Base-by-base conservation (phyloP, 2,329 filamentous ascomycete genomes). In the Fusarium stilboides region DNA sequence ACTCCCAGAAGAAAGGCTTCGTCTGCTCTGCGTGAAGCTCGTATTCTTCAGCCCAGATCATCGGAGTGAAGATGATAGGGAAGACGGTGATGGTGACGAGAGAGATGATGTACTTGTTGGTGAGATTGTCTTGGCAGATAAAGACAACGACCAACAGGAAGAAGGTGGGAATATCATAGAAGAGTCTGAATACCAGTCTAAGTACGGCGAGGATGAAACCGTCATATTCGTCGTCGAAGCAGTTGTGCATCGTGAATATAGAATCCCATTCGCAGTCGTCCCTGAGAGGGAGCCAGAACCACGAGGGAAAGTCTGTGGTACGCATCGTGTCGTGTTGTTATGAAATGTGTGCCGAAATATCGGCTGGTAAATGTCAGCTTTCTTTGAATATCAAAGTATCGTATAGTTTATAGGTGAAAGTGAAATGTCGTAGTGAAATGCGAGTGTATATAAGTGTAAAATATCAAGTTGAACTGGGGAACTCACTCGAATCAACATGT, bases 141-240 rank as follows among this genome's bases (percentile, higher is more conserved):
- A 44, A 20, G 34, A 60, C 33, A 19, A 65, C 4, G 19, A 43
- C 17, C 42, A 53, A 50, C 40, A 62, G 42, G 33, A 71, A 6
- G 7, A 62, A 10, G 10, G n/a, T 12, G 8, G 47, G 40, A 7
- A 9, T 28, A 20, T 47, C 14, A 17, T 34, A 42, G 7, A 71
- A 20, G n/a, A 28, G 6, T 42, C 34, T 53, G n/a, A 33, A 62
- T 15, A 62, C 9, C 9, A 50, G 12, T 20, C 39, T 39, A 4
- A 60, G 40, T 4, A 68, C 24, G 17, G n/a, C 12, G 13, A 66
- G 12, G 26, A 63, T 14, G 26, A 73, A 14, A 46, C 60, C 57
- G 42, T 50, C 33, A 45, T 72, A 51, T 15, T 66, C 31, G 15
- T 44, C 12, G 19, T 71, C 55, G 33, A 68, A 65, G 44, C 57